These are phyloP conservation scores for Purshia tridentata DNA, from an alignment of 306 rosid species.

Conservation along the genomic window DNA sequence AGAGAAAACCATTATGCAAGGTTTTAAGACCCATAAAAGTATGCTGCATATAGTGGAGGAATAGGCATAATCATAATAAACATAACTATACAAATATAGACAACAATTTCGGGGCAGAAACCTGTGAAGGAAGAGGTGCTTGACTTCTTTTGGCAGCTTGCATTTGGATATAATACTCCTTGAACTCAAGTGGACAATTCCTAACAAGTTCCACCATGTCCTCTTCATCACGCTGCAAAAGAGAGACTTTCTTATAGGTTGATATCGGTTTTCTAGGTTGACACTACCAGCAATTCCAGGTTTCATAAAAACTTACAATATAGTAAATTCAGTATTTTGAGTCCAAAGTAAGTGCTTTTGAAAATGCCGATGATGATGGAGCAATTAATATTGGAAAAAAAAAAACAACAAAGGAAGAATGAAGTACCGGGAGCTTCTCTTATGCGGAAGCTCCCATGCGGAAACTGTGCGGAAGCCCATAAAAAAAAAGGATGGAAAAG, in stretches of 20 bases:
- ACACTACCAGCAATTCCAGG: slow-evolving; percentile 18
- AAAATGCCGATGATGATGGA: not conserved
- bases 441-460: too few species aligned
- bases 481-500: too few species aligned
- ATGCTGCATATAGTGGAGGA: not conserved
- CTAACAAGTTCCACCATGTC: slow-evolving; percentile 82
- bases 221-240: slow-evolving; percentile 78
- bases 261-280: not conserved
- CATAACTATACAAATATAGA: not conserved
- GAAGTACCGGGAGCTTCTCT: slow-evolving; percentile 65
- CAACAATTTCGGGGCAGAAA: slow-evolving; percentile 7
- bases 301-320: slow-evolving; percentile 28
- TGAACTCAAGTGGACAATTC: slow-evolving; percentile 73
- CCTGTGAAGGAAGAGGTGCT: slow-evolving; percentile 94
- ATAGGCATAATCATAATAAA: not conserved
- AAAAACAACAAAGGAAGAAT: not conserved
- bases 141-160: slow-evolving; percentile 94
- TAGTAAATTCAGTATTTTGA: not conserved
- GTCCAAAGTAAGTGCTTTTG: not conserved
- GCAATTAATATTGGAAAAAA: not conserved
- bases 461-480: too few species aligned
- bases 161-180: slow-evolving; percentile 96
- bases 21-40: not conserved
- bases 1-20: not conserved
- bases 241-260: slow-evolving; percentile 5